phyloP scores from a whole-genome alignment of 1,284 basidiomycete genomes.

The Amylostereum areolatum region DNA sequence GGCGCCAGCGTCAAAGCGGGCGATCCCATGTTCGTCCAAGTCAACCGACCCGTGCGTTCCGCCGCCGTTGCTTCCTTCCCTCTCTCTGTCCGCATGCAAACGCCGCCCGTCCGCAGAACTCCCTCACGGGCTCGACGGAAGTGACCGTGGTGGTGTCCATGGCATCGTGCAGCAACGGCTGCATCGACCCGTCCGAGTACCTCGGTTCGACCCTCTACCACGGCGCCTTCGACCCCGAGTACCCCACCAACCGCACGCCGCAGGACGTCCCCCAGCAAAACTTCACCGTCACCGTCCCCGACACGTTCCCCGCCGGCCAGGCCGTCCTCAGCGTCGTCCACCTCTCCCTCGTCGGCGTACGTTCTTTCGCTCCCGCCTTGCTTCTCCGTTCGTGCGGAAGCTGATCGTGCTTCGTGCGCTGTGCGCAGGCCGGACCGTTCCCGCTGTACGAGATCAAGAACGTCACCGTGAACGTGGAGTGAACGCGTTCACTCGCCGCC shows the following conservation, averaged over 20 bases:
- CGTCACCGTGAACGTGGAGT: slow-evolving; percentile 4
- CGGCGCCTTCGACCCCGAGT: slow-evolving; percentile 36
- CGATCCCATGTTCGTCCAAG: slow-evolving; percentile 31
- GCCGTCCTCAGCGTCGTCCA: slow-evolving; percentile 37
- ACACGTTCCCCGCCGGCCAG: slow-evolving; percentile 19
- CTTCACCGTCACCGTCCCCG: slow-evolving; percentile 42
- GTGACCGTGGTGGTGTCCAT: slow-evolving; percentile 38
- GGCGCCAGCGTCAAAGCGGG: slow-evolving; percentile 29
- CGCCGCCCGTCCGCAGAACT: slow-evolving; percentile 22
- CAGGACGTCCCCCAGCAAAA: slow-evolving; percentile 38
- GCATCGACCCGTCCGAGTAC: slow-evolving; percentile 25
- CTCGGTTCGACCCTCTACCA: slow-evolving; percentile 40
- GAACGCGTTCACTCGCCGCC: neutral
- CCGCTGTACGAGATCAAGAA: slow-evolving; percentile 4
- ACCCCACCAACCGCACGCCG: slow-evolving; percentile 14
- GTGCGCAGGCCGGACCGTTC: slow-evolving; percentile 6
- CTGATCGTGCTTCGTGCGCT: neutral
- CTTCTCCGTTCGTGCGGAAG: neutral
- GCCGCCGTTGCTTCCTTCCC: neutral
- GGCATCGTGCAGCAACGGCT: slow-evolving; percentile 25
- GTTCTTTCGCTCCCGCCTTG: slow-evolving; percentile 12
- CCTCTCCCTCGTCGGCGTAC: slow-evolving; percentile 40
- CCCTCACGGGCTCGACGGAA: slow-evolving; percentile 32
- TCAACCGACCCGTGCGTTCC: slow-evolving; percentile 37
- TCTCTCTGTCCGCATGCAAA: neutral